phyloP scores from a whole-genome alignment of 805 yeast species.

The Spathaspora gorwiae region DNA sequence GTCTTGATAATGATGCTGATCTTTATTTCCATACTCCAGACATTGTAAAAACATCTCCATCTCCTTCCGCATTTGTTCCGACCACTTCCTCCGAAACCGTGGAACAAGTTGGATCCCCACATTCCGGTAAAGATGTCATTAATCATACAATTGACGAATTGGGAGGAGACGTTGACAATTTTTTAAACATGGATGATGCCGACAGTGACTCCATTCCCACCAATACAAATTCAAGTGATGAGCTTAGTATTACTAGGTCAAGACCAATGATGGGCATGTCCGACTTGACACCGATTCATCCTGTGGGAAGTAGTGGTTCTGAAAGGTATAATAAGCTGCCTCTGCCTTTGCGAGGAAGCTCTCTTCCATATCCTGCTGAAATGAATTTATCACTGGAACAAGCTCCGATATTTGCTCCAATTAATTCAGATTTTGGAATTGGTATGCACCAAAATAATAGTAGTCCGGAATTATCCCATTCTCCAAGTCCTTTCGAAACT shows the following conservation, averaged over 20 bases:
- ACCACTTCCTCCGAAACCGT: not conserved
- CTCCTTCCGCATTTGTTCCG: not conserved
- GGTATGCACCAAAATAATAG: not conserved
- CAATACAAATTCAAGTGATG: not conserved
- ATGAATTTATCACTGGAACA: not conserved
- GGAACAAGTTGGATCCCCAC: not conserved
- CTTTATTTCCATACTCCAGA: not conserved
- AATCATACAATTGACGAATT: slow-evolving; percentile 21
- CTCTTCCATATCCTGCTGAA: not conserved
- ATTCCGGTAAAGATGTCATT: slow-evolving; percentile 6
- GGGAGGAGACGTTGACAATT: slow-evolving; percentile 20
- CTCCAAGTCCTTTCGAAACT: not conserved
- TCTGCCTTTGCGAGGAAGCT: not conserved
- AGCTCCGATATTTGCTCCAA: not conserved
- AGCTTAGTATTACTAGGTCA: not conserved
- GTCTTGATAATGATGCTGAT: not conserved
- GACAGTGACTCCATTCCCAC: not conserved
- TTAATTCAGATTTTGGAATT: not conserved
- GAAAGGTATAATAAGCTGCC: not conserved
- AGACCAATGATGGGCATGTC: not conserved
- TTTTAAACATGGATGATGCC: slow-evolving; percentile 9
- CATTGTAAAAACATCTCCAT: slow-evolving; percentile 1
- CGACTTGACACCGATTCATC: too few relatives aligned
- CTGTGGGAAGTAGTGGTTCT: not conserved
- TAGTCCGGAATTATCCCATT: not conserved